Percentiles rank a stretch among this genome's conserved stretches.
phyloP scores from a whole-genome alignment of 2,329 filamentous ascomycete species.

The Phaeophleospora eucalypticola region DNA sequence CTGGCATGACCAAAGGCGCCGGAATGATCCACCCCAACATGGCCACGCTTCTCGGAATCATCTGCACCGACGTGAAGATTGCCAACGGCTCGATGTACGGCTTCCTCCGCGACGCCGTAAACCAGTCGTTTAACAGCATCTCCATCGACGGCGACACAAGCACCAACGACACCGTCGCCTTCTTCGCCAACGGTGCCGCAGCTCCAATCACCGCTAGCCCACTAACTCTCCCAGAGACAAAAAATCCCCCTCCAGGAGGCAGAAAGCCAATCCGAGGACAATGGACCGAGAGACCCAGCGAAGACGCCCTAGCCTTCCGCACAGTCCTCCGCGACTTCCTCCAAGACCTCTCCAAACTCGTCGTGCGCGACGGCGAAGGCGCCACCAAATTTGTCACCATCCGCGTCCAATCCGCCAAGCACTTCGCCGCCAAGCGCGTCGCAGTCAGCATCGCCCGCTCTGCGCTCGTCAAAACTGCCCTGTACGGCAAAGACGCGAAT shows the following conservation, averaged over 20 bases:
- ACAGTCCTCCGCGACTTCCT: slow-evolving; percentile 71
- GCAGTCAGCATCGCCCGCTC: slow-evolving; percentile 86
- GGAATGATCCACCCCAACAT: slow-evolving; percentile 99
- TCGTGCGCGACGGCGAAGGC: slow-evolving; percentile 93
- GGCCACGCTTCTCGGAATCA: slow-evolving; percentile 87
- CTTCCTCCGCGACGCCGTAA: slow-evolving; percentile 69
- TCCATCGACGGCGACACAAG: slow-evolving; percentile 96
- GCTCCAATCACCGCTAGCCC: slow-evolving; percentile 21
- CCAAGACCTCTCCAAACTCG: slow-evolving; percentile 79
- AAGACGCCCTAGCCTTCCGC: slow-evolving; percentile 31
- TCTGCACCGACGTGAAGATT: slow-evolving; percentile 87
- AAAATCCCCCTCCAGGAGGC: not conserved
- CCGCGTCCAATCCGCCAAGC: slow-evolving; percentile 52
- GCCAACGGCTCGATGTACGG: slow-evolving; percentile 61
- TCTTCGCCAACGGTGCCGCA: slow-evolving; percentile 93
- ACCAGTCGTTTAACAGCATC: slow-evolving; percentile 91
- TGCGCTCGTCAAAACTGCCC: slow-evolving; percentile 90
- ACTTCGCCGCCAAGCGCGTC: slow-evolving; percentile 62
- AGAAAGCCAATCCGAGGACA: too few relatives aligned
- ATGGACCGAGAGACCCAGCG: not conserved
- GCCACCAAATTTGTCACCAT: slow-evolving; percentile 98
- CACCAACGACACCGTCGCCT: slow-evolving; percentile 91
- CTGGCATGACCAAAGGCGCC: slow-evolving; percentile 94
- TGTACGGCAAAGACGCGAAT: slow-evolving; percentile 96
- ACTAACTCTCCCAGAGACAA: not conserved